Evolutionary conservation across 768 basidiomycete species (phyloP), one percentile per base, ranked within the genome.

Genomic region (Tylopilus rubrobrunneus): DNA sequence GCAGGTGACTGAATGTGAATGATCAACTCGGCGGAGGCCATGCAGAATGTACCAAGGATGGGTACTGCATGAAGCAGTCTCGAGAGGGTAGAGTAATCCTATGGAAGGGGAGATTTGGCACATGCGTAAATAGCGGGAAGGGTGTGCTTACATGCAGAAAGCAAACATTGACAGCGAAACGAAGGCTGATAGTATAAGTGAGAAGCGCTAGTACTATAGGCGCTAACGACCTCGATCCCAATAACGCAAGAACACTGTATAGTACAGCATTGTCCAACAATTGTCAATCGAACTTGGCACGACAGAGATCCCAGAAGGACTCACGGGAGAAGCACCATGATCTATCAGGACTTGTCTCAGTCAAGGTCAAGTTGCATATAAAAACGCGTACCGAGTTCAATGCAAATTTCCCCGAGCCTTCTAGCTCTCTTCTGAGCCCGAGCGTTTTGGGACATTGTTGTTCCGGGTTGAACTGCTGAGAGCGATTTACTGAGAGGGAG

Each of bases 181-280:
- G n/a, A n/a, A n/a, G n/a, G n/a, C n/a, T n/a, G 45, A 62, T 59
- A 10, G 62, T 67, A 36, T 67, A 69, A 3, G 65, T 47, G 10
- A 69, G 55, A 15, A 67, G 56, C 0, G 56, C 49, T 9, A 67
- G 52, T 0, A 56, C 50, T 7, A 49, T 45, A 1, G 47, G 53
- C 7, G 17, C 43, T 21, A 64, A 46, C 4, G 14, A n/a, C 10
- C 36, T 51, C 11, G 57, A 55, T 15, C 53, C 56, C 1, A 63
- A 59, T 14, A 58, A 19, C 0, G 56, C 25, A 17, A 58, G 52
- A 45, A 62, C 28, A 12, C 41, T n/a, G n/a, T 42, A n/a, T n/a
- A n/a, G n/a, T n/a, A n/a, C n/a, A n/a, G n/a, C n/a, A n/a, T n/a
- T n/a, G n/a, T n/a, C n/a, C n/a, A 12, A 12, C 8, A 29, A 36